Evolutionary conservation across 495 filamentous ascomycete genomes (phyloP).

Genomic region (Penicillium paxilli): DNA sequence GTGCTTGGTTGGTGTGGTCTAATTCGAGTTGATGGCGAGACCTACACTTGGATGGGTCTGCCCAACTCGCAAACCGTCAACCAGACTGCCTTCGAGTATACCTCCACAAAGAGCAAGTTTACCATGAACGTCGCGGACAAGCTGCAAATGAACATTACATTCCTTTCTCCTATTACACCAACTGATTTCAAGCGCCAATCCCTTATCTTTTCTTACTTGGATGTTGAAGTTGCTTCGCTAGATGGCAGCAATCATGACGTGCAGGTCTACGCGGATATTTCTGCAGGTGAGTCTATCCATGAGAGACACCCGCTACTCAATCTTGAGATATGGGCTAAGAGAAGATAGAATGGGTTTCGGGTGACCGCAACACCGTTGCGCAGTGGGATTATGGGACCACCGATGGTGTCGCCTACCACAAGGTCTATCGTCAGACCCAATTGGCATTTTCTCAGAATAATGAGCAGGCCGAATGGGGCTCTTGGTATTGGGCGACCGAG

Average conservation of each 20-base stretch:
- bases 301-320: no score
- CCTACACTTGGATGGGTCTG: conserved; percentile 60
- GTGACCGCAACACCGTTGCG: conserved; percentile 47
- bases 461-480: conserved; percentile 61
- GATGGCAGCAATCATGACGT: conserved; percentile 56
- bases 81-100: conserved; percentile 56
- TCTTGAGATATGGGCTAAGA: no score
- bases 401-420: conserved; percentile 51
- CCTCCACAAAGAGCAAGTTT: conserved; percentile 59
- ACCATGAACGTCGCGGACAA: conserved; percentile 48
- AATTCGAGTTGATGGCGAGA: conserved; percentile 54
- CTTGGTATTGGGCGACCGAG: conserved; percentile 58
- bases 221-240: conserved; percentile 51
- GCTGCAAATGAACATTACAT: conserved; percentile 56
- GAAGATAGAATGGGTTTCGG: conserved; percentile 56
- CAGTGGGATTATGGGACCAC: conserved; percentile 55
- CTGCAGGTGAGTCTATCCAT: conserved; percentile 52
- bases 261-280: conserved; percentile 60
- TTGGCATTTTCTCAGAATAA: conserved; percentile 51
- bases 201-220: conserved; percentile 55
- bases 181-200: conserved; percentile 56
- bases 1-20: conserved; percentile 56
- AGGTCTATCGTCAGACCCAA: conserved; percentile 52
- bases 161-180: conserved; percentile 59
- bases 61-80: conserved; percentile 40